phyloP scores from a whole-genome alignment of 805 yeast species.

The Schwanniomyces yamadae region DNA sequence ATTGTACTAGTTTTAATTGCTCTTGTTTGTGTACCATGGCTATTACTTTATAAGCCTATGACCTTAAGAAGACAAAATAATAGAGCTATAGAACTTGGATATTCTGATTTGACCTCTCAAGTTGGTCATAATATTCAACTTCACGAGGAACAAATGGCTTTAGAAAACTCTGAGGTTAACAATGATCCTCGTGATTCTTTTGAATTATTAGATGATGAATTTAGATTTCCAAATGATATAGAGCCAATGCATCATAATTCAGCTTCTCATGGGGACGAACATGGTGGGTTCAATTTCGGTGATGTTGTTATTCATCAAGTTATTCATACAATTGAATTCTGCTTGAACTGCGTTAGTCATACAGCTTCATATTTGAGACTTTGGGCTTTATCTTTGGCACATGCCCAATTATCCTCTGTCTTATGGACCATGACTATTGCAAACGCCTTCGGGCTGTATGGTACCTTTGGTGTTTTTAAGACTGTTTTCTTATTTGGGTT shows the following conservation, averaged over 20 bases:
- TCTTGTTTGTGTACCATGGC: conserved; percentile 71
- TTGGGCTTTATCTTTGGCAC: conserved; percentile 80
- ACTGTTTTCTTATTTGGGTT: conserved; percentile 63
- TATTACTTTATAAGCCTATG: conserved; percentile 65
- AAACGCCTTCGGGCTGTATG: conserved; percentile 58
- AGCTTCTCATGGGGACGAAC: conserved; percentile 26
- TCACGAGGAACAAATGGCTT: conserved; percentile 43
- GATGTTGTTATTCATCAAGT: conserved; percentile 78
- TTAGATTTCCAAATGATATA: conserved; percentile 39
- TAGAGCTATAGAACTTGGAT: conserved; percentile 35
- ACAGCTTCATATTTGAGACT: conserved; percentile 76
- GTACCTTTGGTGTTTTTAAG: conserved; percentile 54
- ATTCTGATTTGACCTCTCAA: conserved; percentile 34
- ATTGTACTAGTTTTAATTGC: conserved; percentile 57
- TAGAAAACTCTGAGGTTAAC: conserved; percentile 15
- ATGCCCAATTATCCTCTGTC: conserved; percentile 73
- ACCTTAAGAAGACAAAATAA: conserved; percentile 37
- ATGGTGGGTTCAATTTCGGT: conserved; percentile 46
- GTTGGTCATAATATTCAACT: conserved; percentile 27
- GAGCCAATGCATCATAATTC: conserved; percentile 31
- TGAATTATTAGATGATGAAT: conserved; percentile 25
- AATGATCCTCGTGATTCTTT: conserved; percentile 16
- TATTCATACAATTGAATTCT: conserved; percentile 77
- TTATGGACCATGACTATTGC: conserved; percentile 75
- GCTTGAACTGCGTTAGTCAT: conserved; percentile 76